phyloP scores from a whole-genome alignment of 2,329 filamentous ascomycete species.

The Epichloe typhina region DNA sequence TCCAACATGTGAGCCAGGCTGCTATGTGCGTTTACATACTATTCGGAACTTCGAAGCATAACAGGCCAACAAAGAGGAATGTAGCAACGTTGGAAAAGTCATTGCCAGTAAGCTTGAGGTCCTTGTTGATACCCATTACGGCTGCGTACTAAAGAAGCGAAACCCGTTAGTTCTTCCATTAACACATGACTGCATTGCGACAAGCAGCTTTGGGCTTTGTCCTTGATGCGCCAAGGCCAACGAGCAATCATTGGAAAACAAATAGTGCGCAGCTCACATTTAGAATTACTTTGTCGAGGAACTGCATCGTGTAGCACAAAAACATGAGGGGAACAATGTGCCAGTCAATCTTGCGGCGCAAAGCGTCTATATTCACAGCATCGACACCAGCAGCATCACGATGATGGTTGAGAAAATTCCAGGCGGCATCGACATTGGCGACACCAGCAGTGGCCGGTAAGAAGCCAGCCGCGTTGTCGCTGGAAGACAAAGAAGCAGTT shows the following conservation, averaged over 20 bases:
- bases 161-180: not conserved
- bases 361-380: slow-evolving; percentile 26
- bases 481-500: slow-evolving; percentile 12
- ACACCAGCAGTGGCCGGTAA: slow-evolving; percentile 2
- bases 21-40: slow-evolving; percentile 22
- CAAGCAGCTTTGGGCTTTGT: not conserved
- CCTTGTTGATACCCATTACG: slow-evolving; percentile 48
- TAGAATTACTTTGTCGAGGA: slow-evolving; percentile 50
- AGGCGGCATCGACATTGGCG: slow-evolving; percentile 29
- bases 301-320: slow-evolving; percentile 47
- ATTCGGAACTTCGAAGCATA: slow-evolving; percentile 46
- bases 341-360: slow-evolving; percentile 44
- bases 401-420: slow-evolving; percentile 30
- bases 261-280: slow-evolving; percentile 31
- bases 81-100: slow-evolving; percentile 51
- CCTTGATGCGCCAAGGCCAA: too few relatives aligned
- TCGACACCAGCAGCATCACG: slow-evolving; percentile 22
- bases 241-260: too few relatives aligned
- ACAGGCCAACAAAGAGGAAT: slow-evolving; percentile 48
- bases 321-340: slow-evolving; percentile 50
- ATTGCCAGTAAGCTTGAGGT: slow-evolving; percentile 40
- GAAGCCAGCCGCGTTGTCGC: slow-evolving; percentile 2
- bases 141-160: slow-evolving; percentile 40
- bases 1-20: not conserved
- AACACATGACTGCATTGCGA: not conserved